Percentiles rank a stretch among this genome's conserved stretches.
Evolutionary conservation across 768 basidiomycete species (phyloP).

Genomic region (Hortiboletus campestris): DNA sequence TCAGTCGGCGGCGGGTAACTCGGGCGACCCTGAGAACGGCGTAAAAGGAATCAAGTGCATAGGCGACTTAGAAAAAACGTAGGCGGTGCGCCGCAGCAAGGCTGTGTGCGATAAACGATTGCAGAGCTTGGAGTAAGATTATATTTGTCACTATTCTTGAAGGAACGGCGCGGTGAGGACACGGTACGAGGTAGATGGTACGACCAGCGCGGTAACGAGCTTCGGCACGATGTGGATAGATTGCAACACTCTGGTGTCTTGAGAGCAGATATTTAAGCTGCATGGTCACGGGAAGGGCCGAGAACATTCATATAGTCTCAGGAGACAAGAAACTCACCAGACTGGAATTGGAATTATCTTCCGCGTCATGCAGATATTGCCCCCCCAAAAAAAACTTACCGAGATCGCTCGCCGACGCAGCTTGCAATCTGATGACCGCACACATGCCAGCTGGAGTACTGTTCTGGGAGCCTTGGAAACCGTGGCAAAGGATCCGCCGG

Average conservation of each 20-base stretch:
- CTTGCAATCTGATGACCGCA: neutral
- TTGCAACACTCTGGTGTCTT: neutral
- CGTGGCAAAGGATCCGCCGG: neutral
- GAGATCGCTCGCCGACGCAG: neutral
- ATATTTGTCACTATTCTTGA: neutral
- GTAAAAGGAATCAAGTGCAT: conserved; percentile 1
- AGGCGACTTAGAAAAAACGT: conserved; percentile 3
- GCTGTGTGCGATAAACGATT: neutral
- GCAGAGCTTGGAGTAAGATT: conserved; percentile 1
- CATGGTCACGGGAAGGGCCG: neutral
- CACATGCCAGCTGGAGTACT: neutral
- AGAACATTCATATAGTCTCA: too few species aligned
- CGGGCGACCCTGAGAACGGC: conserved; percentile 5
- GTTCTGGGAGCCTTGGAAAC: neutral
- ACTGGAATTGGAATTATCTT: too few species aligned
- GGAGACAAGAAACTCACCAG: too few species aligned
- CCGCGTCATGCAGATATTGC: too few species aligned
- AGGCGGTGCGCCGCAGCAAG: neutral
- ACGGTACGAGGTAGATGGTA: neutral
- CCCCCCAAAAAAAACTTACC: too few species aligned
- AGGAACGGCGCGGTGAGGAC: neutral
- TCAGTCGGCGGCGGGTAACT: conserved; percentile 1
- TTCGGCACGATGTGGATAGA: too few species aligned
- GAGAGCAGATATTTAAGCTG: neutral
- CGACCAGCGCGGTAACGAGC: neutral